phyloP scores from a whole-genome alignment of 331 rosid species.

The Telfairia occidentalis region DNA sequence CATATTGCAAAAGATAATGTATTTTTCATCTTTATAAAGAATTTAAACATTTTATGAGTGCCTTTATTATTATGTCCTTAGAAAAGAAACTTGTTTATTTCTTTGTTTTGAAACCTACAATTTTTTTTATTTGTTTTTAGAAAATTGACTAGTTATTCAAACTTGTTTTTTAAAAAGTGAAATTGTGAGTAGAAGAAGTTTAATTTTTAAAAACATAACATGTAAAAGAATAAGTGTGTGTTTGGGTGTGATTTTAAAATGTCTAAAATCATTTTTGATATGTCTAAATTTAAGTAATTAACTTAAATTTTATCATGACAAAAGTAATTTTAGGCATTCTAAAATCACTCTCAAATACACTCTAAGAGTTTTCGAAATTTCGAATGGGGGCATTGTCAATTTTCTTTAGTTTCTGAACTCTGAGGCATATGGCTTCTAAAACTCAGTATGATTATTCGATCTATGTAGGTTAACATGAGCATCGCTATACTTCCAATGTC shows the following conservation, averaged over 20 bases:
- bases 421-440: neutral
- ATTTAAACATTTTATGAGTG: neutral
- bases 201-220: neutral
- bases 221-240: neutral
- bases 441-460: neutral
- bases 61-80: neutral
- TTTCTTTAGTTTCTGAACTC: no score
- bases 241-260: no score
- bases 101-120: neutral
- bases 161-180: neutral
- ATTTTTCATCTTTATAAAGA: neutral
- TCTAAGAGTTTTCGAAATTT: no score
- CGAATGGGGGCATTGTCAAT: no score
- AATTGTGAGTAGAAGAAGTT: neutral
- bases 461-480: constrained; percentile 90
- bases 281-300: no score
- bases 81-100: neutral
- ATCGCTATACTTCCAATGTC: constrained; percentile 99
- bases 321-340: no score
- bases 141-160: neutral
- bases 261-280: no score
- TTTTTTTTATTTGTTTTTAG: neutral
- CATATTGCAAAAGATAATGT: neutral
- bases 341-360: no score
- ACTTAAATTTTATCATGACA: no score